A percentile compares a stretch with the other conserved stretches of the same genome.
These are phyloP conservation scores for Lichtheimia ramosa DNA, from an alignment of 371 early-diverging fungal species.

Conservation along the genomic window DNA sequence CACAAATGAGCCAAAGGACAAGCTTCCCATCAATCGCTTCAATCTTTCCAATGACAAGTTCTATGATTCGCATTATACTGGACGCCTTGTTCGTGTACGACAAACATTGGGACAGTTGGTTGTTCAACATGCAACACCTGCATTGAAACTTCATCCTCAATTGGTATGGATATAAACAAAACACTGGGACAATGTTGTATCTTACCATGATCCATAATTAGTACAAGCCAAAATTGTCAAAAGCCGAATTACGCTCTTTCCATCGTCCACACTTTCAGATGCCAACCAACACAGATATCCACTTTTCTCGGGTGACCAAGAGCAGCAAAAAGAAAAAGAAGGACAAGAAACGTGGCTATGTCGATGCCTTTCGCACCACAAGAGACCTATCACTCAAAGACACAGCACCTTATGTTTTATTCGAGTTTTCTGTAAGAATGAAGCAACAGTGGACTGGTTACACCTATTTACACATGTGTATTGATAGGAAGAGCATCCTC, in stretches of 20 bases:
- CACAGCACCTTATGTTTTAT: constrained; percentile 76
- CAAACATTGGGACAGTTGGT: constrained; percentile 92
- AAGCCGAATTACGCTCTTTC: constrained; percentile 91
- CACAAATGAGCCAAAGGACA: constrained; percentile 51
- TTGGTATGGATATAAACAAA: constrained; percentile 48
- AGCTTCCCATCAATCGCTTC: constrained; percentile 75
- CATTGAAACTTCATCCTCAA: constrained; percentile 85
- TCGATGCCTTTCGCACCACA: constrained; percentile 78
- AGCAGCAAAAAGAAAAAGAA: constrained; percentile 75
- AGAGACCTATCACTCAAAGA: constrained; percentile 94
- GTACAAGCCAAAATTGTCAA: constrained; percentile 90
- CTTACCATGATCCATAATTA: constrained; percentile 18
- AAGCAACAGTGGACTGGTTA: not conserved
- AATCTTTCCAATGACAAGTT: constrained; percentile 96
- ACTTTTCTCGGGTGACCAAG: constrained; percentile 70
- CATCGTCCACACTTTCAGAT: constrained; percentile 88
- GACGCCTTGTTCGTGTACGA: constrained; percentile 76
- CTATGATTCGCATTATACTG: constrained; percentile 79
- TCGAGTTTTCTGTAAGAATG: constrained; percentile 87
- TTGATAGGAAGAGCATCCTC: constrained; percentile 94
- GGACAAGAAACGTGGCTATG: constrained; percentile 67
- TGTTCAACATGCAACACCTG: constrained; percentile 93
- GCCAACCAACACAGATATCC: constrained; percentile 53
- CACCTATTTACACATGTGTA: not conserved
- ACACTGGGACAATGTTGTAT: not conserved